These are phyloP conservation scores for Megacollybia marginata DNA, from an alignment of 768 basidiomycete genomes.

Conservation along the genomic window DNA sequence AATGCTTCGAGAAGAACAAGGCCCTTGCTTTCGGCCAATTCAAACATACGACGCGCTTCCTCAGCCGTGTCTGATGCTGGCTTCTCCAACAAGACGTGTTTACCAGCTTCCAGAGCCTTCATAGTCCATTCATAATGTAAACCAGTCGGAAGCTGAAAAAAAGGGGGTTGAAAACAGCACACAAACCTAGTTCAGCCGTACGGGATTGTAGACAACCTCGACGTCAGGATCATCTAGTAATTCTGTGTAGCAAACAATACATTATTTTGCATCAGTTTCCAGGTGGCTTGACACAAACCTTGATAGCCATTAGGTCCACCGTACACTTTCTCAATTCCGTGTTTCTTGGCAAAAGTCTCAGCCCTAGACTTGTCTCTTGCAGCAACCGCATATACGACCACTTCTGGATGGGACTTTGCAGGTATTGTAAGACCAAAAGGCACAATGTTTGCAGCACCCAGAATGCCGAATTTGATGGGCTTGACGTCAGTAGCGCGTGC, in stretches of 20 bases:
- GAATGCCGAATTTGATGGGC: conserved; percentile 18
- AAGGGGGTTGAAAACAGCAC: neutral
- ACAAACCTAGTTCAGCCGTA: conserved; percentile 14
- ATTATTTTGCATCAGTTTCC: neutral
- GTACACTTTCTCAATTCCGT: conserved; percentile 45
- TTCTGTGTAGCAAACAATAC: conserved; percentile 18
- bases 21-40: conserved; percentile 36
- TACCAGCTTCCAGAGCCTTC: conserved; percentile 52
- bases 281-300: conserved; percentile 21
- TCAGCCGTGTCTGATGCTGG: conserved; percentile 42
- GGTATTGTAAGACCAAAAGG: conserved; percentile 44
- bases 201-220: conserved; percentile 52
- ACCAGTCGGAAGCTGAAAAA: conserved; percentile 43
- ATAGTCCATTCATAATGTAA: conserved; percentile 64
- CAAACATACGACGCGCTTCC: conserved; percentile 46
- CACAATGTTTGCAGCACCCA: conserved; percentile 48
- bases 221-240: conserved; percentile 47
- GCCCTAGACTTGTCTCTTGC: conserved; percentile 45
- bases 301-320: conserved; percentile 43
- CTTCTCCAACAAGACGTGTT: conserved; percentile 62
- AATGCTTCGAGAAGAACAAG: conserved; percentile 55
- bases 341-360: conserved; percentile 43
- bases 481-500: neutral
- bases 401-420: conserved; percentile 47
- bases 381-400: conserved; percentile 48